Percentiles rank a stretch among this genome's conserved stretches.
These are phyloP conservation scores for Tetrapisispora nanseiensis DNA, from an alignment of 805 yeast genomes.

Conservation along the genomic window DNA sequence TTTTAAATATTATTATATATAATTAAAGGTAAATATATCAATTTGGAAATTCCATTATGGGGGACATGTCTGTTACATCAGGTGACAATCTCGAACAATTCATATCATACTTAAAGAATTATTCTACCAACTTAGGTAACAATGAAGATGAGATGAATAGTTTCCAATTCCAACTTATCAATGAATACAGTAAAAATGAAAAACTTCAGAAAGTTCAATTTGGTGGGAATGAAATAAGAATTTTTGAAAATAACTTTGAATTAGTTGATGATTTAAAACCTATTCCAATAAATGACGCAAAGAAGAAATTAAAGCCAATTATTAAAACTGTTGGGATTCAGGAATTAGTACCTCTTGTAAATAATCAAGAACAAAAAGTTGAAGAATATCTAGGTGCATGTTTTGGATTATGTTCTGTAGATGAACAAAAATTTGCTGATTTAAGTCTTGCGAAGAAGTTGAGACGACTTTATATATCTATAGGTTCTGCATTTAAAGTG, in stretches of 20 bases:
- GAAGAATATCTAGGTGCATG: background rate
- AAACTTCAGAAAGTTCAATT: background rate
- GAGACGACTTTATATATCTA: background rate
- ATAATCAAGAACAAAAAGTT: background rate
- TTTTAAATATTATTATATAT: too few species aligned
- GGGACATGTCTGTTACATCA: background rate
- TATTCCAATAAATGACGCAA: background rate
- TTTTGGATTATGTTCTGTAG: conserved; percentile 1
- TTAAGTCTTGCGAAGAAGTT: background rate
- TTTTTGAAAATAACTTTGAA: background rate
- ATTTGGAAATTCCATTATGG: background rate
- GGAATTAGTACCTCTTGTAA: background rate
- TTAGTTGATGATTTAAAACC: background rate
- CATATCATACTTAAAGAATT: background rate
- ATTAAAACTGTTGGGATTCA: background rate
- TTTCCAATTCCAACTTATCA: background rate
- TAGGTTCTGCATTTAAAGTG: conserved; percentile 1
- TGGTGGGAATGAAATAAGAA: background rate
- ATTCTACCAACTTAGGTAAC: background rate
- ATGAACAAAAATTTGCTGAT: background rate
- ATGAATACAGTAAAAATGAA: background rate
- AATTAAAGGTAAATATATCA: background rate
- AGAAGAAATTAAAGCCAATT: background rate
- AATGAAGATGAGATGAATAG: background rate
- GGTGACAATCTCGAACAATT: conserved; percentile 1